These are phyloP conservation scores for Sporothrix euskadiensis DNA, from an alignment of 2,329 filamentous ascomycete genomes.

Conservation along the genomic window DNA sequence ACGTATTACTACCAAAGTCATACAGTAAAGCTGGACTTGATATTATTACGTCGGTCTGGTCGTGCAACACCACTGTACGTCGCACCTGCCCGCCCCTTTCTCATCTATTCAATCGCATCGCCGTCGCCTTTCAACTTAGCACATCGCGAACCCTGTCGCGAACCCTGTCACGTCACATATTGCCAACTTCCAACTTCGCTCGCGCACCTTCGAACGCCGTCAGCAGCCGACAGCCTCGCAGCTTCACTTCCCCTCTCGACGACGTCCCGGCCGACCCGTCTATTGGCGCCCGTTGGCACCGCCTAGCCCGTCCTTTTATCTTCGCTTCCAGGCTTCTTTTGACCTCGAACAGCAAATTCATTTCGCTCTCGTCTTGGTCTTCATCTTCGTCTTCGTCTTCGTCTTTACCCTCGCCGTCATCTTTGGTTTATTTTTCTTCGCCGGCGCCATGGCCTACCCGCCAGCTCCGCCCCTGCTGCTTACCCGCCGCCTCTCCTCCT, in stretches of 20 bases:
- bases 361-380: too few species aligned
- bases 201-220: neutral
- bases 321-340: neutral
- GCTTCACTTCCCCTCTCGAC: neutral
- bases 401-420: neutral
- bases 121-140: neutral
- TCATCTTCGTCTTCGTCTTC: neutral
- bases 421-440: neutral
- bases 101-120: neutral
- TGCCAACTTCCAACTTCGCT: too few species aligned
- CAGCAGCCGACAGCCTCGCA: neutral
- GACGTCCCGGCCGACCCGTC: neutral
- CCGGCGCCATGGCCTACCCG: constrained; percentile 39
- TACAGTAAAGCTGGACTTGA: too few species aligned
- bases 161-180: neutral
- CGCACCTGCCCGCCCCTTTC: neutral
- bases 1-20: too few species aligned
- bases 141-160: neutral
- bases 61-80: neutral
- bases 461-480: constrained; percentile 62
- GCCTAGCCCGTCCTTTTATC: neutral
- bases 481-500: constrained; percentile 63
- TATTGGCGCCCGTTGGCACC: neutral
- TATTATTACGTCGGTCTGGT: neutral
- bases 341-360: neutral